Evolutionary conservation across 2,329 filamentous ascomycete species (phyloP), one percentile per base, ranked within the genome.

Genomic region (Penicillium olsonii): DNA sequence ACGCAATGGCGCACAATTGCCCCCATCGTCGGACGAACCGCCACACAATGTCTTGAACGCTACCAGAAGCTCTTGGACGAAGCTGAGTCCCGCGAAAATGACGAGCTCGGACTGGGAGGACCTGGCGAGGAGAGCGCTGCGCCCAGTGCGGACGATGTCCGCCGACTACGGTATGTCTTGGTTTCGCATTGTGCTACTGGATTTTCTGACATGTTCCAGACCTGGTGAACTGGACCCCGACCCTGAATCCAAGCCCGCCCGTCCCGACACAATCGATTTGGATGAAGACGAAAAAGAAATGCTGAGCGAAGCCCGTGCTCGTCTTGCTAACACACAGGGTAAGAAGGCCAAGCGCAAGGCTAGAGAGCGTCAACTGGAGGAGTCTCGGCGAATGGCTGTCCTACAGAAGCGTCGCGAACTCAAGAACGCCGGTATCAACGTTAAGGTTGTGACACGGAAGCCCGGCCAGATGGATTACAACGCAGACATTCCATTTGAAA

Each of bases 221-320:
- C 92, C 94, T 5, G 94, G 94, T 60, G 94, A 99, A 75, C 82
- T 96, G 53, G 94, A 99, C 63, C 92, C 92, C n/a, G 92, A 97
- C 65, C 91, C 94, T 9, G 94, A 99, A 73, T 94, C 88, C 61
- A 96, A 96, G 71, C 94, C 94, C 47, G 94, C 94, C 29, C 83
- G 92, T 52, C 94, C 94, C 33, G 94, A 99, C 71, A 96, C 94
- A 5, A 94, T 99, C 68, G 94, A 99, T 72, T 84, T 99, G 64
- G 94, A 99, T 68, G 94, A 99, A 70, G 94, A 99, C 68, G 94
- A 99, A 73, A 97, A 99, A 77, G 94, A 99, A 74, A 99, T 99
- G 94, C 75, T 99, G 65, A 96, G 92, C 68, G 94, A 99, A 75
- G 94, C 94, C 60, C 89, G 94, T 68, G 94, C 94, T 48, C 90